Conservation (phyloP, 1,139 yeast species). For the Eremothecium coryli region DNA sequence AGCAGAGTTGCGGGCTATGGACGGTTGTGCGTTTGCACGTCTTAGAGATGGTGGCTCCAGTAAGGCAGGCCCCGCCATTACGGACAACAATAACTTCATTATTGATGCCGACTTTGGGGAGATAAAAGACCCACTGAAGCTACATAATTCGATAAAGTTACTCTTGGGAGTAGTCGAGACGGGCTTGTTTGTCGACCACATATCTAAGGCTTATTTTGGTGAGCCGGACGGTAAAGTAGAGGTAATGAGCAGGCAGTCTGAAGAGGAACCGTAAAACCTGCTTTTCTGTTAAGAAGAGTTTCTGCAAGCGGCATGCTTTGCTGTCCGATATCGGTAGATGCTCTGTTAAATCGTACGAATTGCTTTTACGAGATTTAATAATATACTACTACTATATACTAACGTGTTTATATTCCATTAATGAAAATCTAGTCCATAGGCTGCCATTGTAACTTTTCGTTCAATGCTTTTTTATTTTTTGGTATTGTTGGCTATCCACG, state of each 20-base stretch:
- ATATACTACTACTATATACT: too few species aligned
- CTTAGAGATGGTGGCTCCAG: constrained; percentile 84
- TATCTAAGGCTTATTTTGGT: constrained; percentile 81
- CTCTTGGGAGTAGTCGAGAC: constrained; percentile 96
- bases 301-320: too few species aligned
- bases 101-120: constrained; percentile 91
- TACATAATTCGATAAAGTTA: constrained; percentile 59
- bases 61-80: constrained; percentile 97
- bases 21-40: constrained; percentile 48
- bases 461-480: constrained; percentile 32
- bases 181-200: constrained; percentile 69
- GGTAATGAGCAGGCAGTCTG: neutral
- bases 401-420: too few species aligned
- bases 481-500: constrained; percentile 62
- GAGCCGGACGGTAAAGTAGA: constrained; percentile 61
- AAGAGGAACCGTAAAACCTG: too few species aligned
- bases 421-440: too few species aligned
- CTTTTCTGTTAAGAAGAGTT: too few species aligned
- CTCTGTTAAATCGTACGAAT: too few species aligned
- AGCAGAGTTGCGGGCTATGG: constrained; percentile 41
- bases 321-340: too few species aligned
- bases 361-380: too few species aligned
- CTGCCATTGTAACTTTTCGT: too few species aligned
- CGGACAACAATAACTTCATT: constrained; percentile 90
- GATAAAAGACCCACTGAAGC: constrained; percentile 47